Evolutionary conservation across 768 basidiomycete genomes (phyloP).

Genomic region (Hericium coralloides): DNA sequence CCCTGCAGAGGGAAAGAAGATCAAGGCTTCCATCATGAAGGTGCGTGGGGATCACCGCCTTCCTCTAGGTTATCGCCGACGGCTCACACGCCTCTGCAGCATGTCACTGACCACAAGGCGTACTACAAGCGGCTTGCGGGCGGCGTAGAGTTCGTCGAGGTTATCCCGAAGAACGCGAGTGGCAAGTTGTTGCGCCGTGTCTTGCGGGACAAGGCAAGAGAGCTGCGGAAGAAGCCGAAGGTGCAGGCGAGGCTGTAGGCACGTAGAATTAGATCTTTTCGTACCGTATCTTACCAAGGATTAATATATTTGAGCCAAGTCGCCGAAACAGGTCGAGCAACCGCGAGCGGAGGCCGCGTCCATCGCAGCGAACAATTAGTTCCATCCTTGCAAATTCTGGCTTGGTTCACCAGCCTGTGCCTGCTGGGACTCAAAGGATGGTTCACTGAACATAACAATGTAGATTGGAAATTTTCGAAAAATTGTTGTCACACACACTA

Average conservation of each 20-base stretch:
- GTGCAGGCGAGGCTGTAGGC: not conserved
- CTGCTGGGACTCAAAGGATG: no score
- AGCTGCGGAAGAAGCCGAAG: constrained; percentile 1
- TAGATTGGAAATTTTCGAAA: no score
- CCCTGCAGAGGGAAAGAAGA: not conserved
- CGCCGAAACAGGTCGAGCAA: no score
- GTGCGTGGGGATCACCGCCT: not conserved
- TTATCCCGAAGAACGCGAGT: constrained; percentile 24
- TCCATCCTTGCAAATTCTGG: no score
- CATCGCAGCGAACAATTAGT: no score
- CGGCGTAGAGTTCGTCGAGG: constrained; percentile 29
- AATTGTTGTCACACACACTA: no score
- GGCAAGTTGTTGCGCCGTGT: constrained; percentile 23
- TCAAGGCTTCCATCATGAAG: constrained; percentile 10
- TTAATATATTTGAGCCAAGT: no score
- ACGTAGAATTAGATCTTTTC: no score
- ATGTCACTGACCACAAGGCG: constrained; percentile 22
- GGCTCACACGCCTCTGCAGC: constrained; percentile 8
- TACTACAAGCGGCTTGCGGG: constrained; percentile 30
- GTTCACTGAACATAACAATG: no score
- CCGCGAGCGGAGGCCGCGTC: no score
- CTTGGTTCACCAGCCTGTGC: no score
- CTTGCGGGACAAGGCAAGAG: constrained; percentile 18
- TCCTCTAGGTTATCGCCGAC: not conserved
- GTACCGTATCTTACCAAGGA: no score